Conservation (phyloP, 306 rosid species). For the Quercus cerris region DNA sequence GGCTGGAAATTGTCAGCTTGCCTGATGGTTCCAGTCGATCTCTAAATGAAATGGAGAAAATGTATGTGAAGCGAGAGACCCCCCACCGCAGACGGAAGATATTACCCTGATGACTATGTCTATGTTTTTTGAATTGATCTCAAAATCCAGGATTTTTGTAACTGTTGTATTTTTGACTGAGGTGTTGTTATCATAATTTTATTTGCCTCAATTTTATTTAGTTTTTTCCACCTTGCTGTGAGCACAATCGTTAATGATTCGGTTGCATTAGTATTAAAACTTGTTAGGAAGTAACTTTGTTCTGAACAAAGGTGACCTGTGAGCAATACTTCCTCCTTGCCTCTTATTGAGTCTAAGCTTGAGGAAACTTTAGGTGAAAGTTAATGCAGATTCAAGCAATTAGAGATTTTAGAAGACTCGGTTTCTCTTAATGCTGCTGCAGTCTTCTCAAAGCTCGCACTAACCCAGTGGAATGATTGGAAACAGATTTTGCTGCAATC, state of each 20-base stretch:
- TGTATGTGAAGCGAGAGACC: slow-evolving; percentile 84
- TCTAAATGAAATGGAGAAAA: slow-evolving; percentile 76
- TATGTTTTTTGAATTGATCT: not conserved
- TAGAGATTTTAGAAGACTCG: not conserved
- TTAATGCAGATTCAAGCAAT: not conserved
- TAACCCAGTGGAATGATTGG: not conserved
- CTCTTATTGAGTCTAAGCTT: not conserved
- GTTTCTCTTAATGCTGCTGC: not conserved
- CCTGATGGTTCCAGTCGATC: slow-evolving; percentile 89
- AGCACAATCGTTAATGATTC: not conserved
- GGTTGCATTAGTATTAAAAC: not conserved
- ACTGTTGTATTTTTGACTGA: not conserved
- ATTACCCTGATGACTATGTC: slow-evolving; percentile 50
- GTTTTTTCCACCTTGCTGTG: too few relatives aligned
- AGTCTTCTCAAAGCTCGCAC: not conserved
- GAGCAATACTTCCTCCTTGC: not conserved
- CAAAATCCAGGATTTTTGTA: not conserved
- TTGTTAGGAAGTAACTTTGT: not conserved
- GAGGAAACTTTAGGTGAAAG: not conserved
- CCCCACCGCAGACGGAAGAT: slow-evolving; percentile 76
- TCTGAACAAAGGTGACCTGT: not conserved
- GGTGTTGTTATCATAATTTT: not conserved
- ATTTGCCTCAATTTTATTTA: not conserved
- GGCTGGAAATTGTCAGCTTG: slow-evolving; percentile 86
- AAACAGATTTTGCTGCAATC: not conserved